Conservation (phyloP, 768 basidiomycete genomes). For the Collybia mongolica region DNA sequence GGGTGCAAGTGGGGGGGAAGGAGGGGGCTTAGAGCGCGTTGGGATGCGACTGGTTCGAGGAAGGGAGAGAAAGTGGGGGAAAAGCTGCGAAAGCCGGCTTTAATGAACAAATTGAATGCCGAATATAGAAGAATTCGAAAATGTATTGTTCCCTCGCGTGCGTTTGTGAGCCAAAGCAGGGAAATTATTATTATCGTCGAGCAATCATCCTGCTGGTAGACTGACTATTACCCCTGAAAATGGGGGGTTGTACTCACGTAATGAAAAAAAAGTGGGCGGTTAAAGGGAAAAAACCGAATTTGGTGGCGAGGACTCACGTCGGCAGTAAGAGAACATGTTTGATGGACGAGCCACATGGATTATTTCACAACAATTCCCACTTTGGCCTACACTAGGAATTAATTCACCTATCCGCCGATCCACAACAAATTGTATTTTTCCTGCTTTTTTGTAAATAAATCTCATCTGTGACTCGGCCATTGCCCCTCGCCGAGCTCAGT, state of each 20-base stretch:
- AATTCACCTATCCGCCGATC: constrained; percentile 16
- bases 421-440: too few relatives aligned
- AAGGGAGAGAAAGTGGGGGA: constrained; percentile 57
- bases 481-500: neutral
- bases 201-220: constrained; percentile 49
- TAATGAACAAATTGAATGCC: constrained; percentile 73
- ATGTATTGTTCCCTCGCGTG: constrained; percentile 74
- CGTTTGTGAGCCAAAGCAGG: constrained; percentile 53
- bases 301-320: constrained; percentile 28
- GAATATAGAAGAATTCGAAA: constrained; percentile 63
- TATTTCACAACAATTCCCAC: constrained; percentile 11
- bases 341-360: constrained; percentile 27
- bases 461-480: too few relatives aligned
- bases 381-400: constrained; percentile 6
- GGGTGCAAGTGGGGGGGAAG: constrained; percentile 21
- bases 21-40: constrained; percentile 26
- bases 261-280: constrained; percentile 22
- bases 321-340: constrained; percentile 7
- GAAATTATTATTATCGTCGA: constrained; percentile 55
- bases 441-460: too few relatives aligned
- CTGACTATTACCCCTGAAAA: constrained; percentile 56
- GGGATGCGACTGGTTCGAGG: constrained; percentile 36
- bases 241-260: constrained; percentile 63
- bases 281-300: constrained; percentile 34
- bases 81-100: constrained; percentile 66